Evolutionary conservation across 2,329 filamentous ascomycete species (phyloP).

Genomic region (Penicillium sp.): DNA sequence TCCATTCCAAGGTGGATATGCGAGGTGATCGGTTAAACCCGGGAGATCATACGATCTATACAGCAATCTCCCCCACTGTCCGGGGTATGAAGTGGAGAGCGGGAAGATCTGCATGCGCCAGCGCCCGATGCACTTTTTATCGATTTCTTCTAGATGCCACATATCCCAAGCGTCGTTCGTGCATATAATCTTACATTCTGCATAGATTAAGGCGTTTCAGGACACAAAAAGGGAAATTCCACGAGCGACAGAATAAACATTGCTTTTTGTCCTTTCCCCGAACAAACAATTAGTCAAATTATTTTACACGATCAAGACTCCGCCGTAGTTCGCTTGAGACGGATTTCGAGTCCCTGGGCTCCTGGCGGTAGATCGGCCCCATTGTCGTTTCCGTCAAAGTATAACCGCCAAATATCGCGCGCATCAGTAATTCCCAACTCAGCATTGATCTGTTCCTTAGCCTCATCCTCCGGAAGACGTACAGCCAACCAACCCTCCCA

Average conservation of each 20-base stretch:
- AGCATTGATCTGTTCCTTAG: slow-evolving; percentile 5
- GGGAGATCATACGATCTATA: neutral
- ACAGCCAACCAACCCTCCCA: slow-evolving; percentile 21
- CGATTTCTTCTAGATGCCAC: neutral
- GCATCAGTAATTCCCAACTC: slow-evolving; percentile 14
- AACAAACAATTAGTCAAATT: neutral
- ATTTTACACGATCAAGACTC: slow-evolving; percentile 9
- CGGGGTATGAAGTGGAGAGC: neutral
- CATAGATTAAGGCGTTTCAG: neutral
- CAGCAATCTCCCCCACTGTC: neutral
- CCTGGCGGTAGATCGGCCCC: slow-evolving; percentile 23
- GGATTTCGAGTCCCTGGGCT: slow-evolving; percentile 22
- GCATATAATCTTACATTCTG: neutral
- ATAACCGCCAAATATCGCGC: slow-evolving; percentile 23
- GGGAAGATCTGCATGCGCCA: neutral
- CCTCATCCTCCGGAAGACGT: slow-evolving; percentile 19
- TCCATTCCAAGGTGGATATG: neutral
- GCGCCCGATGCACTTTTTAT: neutral
- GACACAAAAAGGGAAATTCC: neutral
- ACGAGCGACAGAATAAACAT: neutral
- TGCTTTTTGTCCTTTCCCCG: neutral
- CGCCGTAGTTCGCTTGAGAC: slow-evolving; percentile 18
- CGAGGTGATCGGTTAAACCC: neutral
- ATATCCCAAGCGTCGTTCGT: neutral
- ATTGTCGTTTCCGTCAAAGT: slow-evolving; percentile 27